Conservation (phyloP, 129 eudicot genomes). For the Pittosporum tobira region DNA sequence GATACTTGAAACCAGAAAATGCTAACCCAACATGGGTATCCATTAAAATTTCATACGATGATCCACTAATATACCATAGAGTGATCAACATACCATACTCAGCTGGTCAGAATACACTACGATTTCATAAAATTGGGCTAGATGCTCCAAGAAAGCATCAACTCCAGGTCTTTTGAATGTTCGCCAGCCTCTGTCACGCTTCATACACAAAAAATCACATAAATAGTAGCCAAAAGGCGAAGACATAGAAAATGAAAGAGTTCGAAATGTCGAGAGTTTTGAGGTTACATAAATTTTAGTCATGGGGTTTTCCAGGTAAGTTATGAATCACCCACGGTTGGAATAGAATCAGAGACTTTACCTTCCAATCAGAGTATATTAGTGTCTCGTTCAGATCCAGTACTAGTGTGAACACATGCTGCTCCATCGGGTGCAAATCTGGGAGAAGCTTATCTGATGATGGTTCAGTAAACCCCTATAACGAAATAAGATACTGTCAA, state of each 20-base stretch:
- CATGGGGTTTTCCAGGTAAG: too few relatives aligned
- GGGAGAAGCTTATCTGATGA: conserved; percentile 79
- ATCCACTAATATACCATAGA: background rate
- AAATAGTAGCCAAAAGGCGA: background rate
- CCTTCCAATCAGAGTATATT: conserved; percentile 87
- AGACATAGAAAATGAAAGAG: background rate
- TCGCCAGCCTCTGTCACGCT: conserved; percentile 99
- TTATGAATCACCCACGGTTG: background rate
- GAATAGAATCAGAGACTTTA: conserved; percentile 7
- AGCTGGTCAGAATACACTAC: conserved; percentile 75
- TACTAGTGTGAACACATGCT: conserved; percentile 78
- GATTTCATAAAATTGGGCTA: conserved; percentile 70
- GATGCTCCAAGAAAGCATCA: conserved; percentile 70
- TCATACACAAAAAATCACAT: conserved; percentile 5
- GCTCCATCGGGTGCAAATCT: conserved; percentile 69
- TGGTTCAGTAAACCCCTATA: conserved; percentile 84
- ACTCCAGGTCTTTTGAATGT: conserved; percentile 93
- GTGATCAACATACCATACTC: conserved; percentile 34
- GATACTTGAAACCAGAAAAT: conserved; percentile 5
- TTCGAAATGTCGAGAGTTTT: too few relatives aligned
- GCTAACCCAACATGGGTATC: background rate
- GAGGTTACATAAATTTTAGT: too few relatives aligned
- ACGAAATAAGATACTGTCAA: background rate
- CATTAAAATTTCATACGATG: too few relatives aligned
- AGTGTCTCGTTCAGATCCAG: conserved; percentile 80